Evolutionary conservation across 1,139 yeast species (phyloP).

Genomic region (Candida tetrigidarum): DNA sequence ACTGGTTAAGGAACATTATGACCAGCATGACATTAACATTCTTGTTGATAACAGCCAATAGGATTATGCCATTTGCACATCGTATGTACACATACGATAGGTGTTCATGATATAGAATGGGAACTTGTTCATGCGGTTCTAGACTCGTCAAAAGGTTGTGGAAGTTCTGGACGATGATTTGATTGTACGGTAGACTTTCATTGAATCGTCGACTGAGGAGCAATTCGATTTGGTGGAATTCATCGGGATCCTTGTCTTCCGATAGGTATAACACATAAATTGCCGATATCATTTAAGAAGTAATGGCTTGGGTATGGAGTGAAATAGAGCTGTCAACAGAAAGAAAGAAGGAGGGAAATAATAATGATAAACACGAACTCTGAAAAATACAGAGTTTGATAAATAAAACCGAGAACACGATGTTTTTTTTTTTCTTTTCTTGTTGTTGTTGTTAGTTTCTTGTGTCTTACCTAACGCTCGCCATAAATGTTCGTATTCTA

Average conservation of each 20-base stretch:
- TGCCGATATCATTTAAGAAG: slow-evolving; percentile 39
- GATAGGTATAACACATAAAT: slow-evolving; percentile 43
- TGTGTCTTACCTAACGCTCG: too few relatives aligned
- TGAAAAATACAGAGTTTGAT: too few relatives aligned
- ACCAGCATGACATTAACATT: slow-evolving; percentile 49
- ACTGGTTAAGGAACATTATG: slow-evolving; percentile 38
- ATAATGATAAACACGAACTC: too few relatives aligned
- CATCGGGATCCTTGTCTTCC: slow-evolving; percentile 24
- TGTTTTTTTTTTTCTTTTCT: too few relatives aligned
- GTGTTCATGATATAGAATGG: slow-evolving; percentile 33
- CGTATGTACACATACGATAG: slow-evolving; percentile 35
- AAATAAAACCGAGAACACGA: too few relatives aligned
- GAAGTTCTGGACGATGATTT: slow-evolving; percentile 29
- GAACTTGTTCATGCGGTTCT: slow-evolving; percentile 25
- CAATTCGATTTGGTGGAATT: slow-evolving; percentile 37
- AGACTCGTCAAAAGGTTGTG: slow-evolving; percentile 27
- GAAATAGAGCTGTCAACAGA: background rate
- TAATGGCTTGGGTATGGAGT: background rate
- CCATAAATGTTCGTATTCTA: too few relatives aligned
- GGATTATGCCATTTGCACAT: slow-evolving; percentile 33
- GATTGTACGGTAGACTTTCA: slow-evolving; percentile 34
- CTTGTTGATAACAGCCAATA: slow-evolving; percentile 35
- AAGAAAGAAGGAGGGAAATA: too few relatives aligned
- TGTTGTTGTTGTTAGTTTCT: too few relatives aligned
- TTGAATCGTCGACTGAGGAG: slow-evolving; percentile 42